Conservation (phyloP, 768 basidiomycete species). For the Suillus americanus region DNA sequence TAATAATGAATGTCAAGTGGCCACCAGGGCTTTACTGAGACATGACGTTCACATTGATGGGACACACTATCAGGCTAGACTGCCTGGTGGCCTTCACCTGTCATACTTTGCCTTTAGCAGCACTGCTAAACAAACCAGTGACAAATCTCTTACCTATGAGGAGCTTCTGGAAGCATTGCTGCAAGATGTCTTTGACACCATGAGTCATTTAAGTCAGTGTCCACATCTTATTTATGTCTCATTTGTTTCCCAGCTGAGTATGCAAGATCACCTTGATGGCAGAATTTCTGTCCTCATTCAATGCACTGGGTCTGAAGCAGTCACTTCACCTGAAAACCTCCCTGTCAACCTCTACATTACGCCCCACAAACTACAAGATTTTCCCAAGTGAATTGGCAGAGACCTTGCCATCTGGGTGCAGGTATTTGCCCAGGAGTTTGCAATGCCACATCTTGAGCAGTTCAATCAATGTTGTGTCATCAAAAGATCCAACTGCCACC, state of each 20-base stretch:
- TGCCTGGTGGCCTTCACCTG: too few relatives aligned
- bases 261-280: slow-evolving; percentile 8
- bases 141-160: too few relatives aligned
- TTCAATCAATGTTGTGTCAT: slow-evolving; percentile 3
- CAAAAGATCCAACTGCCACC: background rate
- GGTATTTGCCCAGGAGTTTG: slow-evolving; percentile 11
- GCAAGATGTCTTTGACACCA: too few relatives aligned
- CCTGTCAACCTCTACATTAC: slow-evolving; percentile 4
- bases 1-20: too few relatives aligned
- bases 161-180: too few relatives aligned
- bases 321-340: background rate
- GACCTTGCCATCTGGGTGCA: slow-evolving; percentile 1
- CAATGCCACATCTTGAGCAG: slow-evolving; percentile 1
- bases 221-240: too few relatives aligned
- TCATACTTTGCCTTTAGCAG: too few relatives aligned
- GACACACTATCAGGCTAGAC: too few relatives aligned
- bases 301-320: slow-evolving; percentile 5
- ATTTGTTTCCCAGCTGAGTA: background rate
- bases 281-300: slow-evolving; percentile 7
- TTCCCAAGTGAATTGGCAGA: background rate
- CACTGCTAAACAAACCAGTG: too few relatives aligned
- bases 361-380: background rate
- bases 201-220: too few relatives aligned
- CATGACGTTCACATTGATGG: too few relatives aligned
- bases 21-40: too few relatives aligned